Conservation (phyloP, 805 yeast species). For the Kodamaea kaohsiungensis region DNA sequence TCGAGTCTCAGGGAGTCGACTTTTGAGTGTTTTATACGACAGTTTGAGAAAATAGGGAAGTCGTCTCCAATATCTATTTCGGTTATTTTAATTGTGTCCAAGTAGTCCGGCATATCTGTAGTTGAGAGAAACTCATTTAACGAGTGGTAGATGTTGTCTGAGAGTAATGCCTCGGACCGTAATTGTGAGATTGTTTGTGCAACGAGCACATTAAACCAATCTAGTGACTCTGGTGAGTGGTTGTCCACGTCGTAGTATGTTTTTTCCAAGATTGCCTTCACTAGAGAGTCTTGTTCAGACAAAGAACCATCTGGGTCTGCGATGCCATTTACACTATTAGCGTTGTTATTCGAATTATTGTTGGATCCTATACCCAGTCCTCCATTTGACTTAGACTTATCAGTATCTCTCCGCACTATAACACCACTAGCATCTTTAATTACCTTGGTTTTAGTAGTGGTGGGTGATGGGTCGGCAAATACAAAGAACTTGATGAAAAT, state of each 20-base stretch:
- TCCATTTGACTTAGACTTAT: slow-evolving; percentile 19
- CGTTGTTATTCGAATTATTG: slow-evolving; percentile 3
- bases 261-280: slow-evolving; percentile 70
- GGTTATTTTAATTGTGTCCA: slow-evolving; percentile 75
- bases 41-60: slow-evolving; percentile 92
- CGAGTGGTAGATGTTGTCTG: slow-evolving; percentile 82
- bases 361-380: background rate
- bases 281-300: slow-evolving; percentile 16
- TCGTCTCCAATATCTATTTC: slow-evolving; percentile 94
- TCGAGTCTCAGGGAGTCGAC: slow-evolving; percentile 59
- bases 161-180: slow-evolving; percentile 81
- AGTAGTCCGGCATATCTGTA: slow-evolving; percentile 73
- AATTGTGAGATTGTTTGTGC: slow-evolving; percentile 89
- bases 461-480: slow-evolving; percentile 63
- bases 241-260: slow-evolving; percentile 88
- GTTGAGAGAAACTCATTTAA: slow-evolving; percentile 64
- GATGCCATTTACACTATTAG: slow-evolving; percentile 16
- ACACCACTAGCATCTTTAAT: slow-evolving; percentile 33
- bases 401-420: slow-evolving; percentile 34
- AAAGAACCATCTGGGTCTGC: slow-evolving; percentile 11
- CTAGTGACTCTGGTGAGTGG: slow-evolving; percentile 87
- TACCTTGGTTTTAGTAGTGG: slow-evolving; percentile 24
- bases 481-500: slow-evolving; percentile 75
- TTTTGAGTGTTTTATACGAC: slow-evolving; percentile 69
- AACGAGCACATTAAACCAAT: slow-evolving; percentile 93